These are phyloP conservation scores for Lentinula aciculospora DNA, from an alignment of 768 basidiomycete species.

Conservation along the genomic window DNA sequence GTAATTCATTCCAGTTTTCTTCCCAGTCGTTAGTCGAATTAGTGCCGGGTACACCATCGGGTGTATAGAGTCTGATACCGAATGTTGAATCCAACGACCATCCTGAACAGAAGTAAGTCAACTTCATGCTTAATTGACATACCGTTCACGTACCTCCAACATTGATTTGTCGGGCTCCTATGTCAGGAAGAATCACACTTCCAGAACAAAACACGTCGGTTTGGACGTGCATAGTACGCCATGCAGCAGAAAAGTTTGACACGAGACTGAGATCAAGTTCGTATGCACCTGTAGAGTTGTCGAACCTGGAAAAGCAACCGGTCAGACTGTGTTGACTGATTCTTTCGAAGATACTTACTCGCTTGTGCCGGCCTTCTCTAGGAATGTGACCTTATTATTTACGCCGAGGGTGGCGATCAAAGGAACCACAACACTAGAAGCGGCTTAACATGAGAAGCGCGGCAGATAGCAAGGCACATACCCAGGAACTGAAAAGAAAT, in stretches of 20 bases:
- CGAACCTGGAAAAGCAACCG: constrained; percentile 25
- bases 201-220: constrained; percentile 80
- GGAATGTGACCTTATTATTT: constrained; percentile 77
- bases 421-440: constrained; percentile 58
- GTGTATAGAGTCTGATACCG: constrained; percentile 69
- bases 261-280: constrained; percentile 65
- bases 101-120: constrained; percentile 20
- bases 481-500: constrained; percentile 37
- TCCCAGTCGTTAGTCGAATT: constrained; percentile 80
- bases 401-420: constrained; percentile 71
- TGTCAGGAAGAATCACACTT: constrained; percentile 70
- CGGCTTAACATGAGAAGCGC: background rate
- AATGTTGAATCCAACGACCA: constrained; percentile 70
- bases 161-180: constrained; percentile 58
- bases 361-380: constrained; percentile 69
- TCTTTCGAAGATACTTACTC: constrained; percentile 25
- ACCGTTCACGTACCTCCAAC: constrained; percentile 44
- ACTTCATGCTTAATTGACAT: background rate
- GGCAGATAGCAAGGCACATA: constrained; percentile 18
- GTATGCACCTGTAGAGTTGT: constrained; percentile 72
- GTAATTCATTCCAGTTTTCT: constrained; percentile 53
- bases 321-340: background rate
- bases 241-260: constrained; percentile 44
- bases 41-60: constrained; percentile 58
- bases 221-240: constrained; percentile 74